Evolutionary conservation across 129 eudicot species (phyloP), one percentile per base, ranked within the genome.

Genomic region (Chrysanthemum lavandulifolium): DNA sequence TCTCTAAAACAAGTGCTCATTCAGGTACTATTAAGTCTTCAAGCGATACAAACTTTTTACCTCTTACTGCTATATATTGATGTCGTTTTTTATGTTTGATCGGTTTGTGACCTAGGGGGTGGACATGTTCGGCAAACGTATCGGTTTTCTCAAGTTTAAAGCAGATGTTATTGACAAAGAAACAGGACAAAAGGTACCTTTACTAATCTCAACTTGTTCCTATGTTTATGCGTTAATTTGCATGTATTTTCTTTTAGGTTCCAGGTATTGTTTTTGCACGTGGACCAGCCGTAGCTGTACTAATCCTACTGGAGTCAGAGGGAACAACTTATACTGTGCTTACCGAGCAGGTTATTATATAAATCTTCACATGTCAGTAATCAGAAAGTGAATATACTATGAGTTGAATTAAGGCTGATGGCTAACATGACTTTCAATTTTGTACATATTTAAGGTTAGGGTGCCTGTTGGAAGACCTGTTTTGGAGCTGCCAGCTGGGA

Each of bases 261-360:
- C 99, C 99, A 73, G 97, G 97, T 69, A 88, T 95, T 78, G 97
- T 90, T 53, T 95, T 95, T 88, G 97, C 99, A 64, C 85, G 99
- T 78, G 97, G 99, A 59, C 99, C 99, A 60, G 97, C 99, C 75
- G 99, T 90, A 79, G 94, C 99, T 50, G 96, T 95, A 76, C 80
- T 95, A 61, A 91, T 95, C 61, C 97, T 95, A 54, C 73, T 95
- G 83, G 89, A 88, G 6, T 95, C 94, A 0, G 91, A 88, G 68
- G 95, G 97, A 54, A 87, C 85, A 84, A 88, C 97, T 18, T 95
- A 86, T 81, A 84, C 94, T n/a, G 96, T 95, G 79, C 94, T 95
- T 69, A 90, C 97, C 3, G 96, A 95, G 56, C 99, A 95, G 93
- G 99, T 94, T 63, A 11, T 40, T 40, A 6, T 27, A 68, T n/a